Conservation (phyloP, 176 grass and related monocot genomes). For the Panicum miliaceum region DNA sequence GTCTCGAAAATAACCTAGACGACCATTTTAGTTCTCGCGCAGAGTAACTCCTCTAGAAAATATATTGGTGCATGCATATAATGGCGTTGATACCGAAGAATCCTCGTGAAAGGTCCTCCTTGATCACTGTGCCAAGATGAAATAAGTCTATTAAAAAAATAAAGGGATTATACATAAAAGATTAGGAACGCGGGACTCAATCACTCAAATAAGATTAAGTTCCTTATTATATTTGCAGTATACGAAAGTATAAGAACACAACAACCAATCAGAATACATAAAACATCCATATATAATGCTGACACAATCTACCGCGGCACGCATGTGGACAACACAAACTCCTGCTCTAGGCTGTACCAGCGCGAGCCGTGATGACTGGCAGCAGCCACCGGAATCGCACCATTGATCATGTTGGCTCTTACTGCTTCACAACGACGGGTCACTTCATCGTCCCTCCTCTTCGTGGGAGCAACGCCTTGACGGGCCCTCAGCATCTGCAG, state of each 20-base stretch:
- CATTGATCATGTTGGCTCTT: not conserved
- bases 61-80: no score
- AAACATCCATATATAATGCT: not conserved
- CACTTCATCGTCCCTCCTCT: not conserved
- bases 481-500: conserved; percentile 11
- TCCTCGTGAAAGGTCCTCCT: no score
- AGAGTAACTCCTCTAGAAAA: no score
- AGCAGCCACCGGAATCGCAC: not conserved
- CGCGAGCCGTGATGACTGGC: not conserved
- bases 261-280: not conserved
- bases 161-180: no score
- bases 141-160: no score
- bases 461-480: not conserved
- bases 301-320: not conserved
- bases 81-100: no score
- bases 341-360: conserved; percentile 15
- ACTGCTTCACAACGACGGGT: not conserved
- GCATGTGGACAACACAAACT: not conserved
- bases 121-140: no score
- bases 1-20: no score
- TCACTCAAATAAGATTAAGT: no score
- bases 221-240: not conserved
- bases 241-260: not conserved
- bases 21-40: no score
- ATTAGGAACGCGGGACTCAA: no score